Conservation (phyloP, 768 basidiomycete species). For the Mrakia frigida region DNA sequence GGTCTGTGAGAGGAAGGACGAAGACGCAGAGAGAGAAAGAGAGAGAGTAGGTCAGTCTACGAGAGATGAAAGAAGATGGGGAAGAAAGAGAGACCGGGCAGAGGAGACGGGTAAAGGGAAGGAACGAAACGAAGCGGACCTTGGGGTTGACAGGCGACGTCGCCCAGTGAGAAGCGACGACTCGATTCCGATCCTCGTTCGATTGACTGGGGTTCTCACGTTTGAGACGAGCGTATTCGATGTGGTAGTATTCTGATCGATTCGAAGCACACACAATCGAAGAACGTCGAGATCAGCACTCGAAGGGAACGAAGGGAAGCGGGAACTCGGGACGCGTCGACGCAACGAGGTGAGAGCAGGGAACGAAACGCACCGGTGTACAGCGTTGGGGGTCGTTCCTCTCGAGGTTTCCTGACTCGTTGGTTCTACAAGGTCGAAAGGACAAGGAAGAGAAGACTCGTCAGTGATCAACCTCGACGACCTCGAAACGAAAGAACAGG, state of each 20-base stretch:
- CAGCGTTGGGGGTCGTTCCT: neutral
- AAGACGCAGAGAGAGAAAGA: neutral
- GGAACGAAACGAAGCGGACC: neutral
- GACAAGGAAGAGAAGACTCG: neutral
- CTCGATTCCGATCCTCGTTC: conserved; percentile 11
- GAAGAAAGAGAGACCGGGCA: neutral
- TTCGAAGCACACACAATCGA: neutral
- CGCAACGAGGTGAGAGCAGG: neutral
- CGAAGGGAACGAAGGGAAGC: neutral
- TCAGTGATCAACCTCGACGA: neutral
- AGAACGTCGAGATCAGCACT: neutral
- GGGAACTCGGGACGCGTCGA: neutral
- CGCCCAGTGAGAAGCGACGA: conserved; percentile 2
- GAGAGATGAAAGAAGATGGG: neutral
- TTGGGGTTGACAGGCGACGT: neutral
- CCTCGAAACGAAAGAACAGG: neutral
- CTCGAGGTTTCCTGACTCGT: neutral
- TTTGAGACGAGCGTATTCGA: conserved; percentile 15
- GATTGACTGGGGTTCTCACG: neutral
- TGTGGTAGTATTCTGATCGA: conserved; percentile 6
- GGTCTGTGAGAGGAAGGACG: neutral
- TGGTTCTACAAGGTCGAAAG: neutral
- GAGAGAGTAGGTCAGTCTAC: neutral
- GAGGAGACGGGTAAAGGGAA: neutral
- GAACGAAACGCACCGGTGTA: neutral